Percentiles rank a stretch among this genome's conserved stretches.
Conservation (phyloP, 2,329 filamentous ascomycete species). For the Chaetothyriales sp. region DNA sequence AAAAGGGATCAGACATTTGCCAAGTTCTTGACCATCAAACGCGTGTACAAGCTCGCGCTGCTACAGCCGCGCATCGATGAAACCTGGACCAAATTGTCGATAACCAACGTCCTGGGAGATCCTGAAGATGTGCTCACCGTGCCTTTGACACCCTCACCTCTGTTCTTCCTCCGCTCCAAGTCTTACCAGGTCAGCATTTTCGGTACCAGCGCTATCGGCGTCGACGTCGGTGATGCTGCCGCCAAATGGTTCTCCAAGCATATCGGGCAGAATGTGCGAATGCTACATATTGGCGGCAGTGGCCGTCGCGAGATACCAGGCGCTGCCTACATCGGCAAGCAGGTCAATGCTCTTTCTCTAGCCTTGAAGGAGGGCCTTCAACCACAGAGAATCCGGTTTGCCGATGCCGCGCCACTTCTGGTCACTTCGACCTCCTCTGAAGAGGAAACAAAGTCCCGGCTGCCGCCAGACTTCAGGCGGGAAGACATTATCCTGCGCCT, state of each 20-base stretch:
- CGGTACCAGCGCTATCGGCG: slow-evolving; percentile 14
- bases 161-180: slow-evolving; percentile 10
- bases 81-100: slow-evolving; percentile 16
- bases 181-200: slow-evolving; percentile 16
- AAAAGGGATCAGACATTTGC: slow-evolving; percentile 9
- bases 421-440: slow-evolving; percentile 15
- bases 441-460: slow-evolving; percentile 9
- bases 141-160: slow-evolving; percentile 12
- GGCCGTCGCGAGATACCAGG: slow-evolving; percentile 16
- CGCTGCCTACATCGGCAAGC: slow-evolving; percentile 14
- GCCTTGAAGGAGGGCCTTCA: slow-evolving; percentile 12
- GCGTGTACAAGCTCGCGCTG: slow-evolving; percentile 13
- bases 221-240: slow-evolving; percentile 13
- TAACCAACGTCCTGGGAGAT: slow-evolving; percentile 1
- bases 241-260: slow-evolving; percentile 14
- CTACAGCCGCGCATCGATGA: slow-evolving; percentile 14
- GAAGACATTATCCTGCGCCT: slow-evolving; percentile 15
- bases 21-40: slow-evolving; percentile 15
- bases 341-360: slow-evolving; percentile 12
- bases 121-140: slow-evolving; percentile 5
- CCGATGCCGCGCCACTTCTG: slow-evolving; percentile 13
- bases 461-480: slow-evolving; percentile 8
- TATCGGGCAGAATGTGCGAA: slow-evolving; percentile 11
- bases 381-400: slow-evolving; percentile 15
- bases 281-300: slow-evolving; percentile 14